A percentile compares a stretch with the other conserved stretches of the same genome.
Evolutionary conservation across 306 rosid genomes (phyloP).

Genomic region (Vicia villosa): DNA sequence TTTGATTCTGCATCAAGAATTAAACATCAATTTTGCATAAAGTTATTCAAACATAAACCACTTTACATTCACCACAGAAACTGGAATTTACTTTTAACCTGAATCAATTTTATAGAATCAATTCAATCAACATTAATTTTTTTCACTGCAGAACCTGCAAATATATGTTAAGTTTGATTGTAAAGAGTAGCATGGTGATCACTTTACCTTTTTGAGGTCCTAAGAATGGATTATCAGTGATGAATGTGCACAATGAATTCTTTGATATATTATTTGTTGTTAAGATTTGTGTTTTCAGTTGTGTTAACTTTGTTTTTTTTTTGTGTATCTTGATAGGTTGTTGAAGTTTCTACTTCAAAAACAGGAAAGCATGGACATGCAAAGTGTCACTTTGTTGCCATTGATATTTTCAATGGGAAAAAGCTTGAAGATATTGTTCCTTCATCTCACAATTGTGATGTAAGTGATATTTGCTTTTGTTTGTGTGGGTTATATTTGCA

Average conservation of each 20-base stretch:
- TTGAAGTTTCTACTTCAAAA: conserved; percentile 69
- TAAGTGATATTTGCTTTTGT: conserved; percentile 23
- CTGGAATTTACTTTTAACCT: too few relatives aligned
- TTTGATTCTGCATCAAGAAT: too few relatives aligned
- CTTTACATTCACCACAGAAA: too few relatives aligned
- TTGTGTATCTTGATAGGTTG: conserved; percentile 12
- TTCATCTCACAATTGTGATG: conserved; percentile 79
- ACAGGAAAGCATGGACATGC: conserved; percentile 82
- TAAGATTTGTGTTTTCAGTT: not conserved
- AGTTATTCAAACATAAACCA: too few relatives aligned
- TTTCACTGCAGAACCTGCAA: too few relatives aligned
- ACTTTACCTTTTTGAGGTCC: too few relatives aligned
- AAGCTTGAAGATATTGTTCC: conserved; percentile 80
- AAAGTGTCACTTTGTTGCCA: conserved; percentile 77
- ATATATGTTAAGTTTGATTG: too few relatives aligned
- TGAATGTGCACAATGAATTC: not conserved
- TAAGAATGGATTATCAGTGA: not conserved
- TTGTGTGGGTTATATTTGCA: not conserved
- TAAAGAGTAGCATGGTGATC: too few relatives aligned
- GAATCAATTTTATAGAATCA: too few relatives aligned
- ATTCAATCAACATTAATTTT: too few relatives aligned
- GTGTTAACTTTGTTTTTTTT: conserved; percentile 2
- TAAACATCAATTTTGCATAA: too few relatives aligned
- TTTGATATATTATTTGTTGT: conserved; percentile 3
- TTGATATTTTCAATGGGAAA: conserved; percentile 73